Conservation (phyloP, 192 early-diverging fungal species). For the Rhizophagus prolifer region DNA sequence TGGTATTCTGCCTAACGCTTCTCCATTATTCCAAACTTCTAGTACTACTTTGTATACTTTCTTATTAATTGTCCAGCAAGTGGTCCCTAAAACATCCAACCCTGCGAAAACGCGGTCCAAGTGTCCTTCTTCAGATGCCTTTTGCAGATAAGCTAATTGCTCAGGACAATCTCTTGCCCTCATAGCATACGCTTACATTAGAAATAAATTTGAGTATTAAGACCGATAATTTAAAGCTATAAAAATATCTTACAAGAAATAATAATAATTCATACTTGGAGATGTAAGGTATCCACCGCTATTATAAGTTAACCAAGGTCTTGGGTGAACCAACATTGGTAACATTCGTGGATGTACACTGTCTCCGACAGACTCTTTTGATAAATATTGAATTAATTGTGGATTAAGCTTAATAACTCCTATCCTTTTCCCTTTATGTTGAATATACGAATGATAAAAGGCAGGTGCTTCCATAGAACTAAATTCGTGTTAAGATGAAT, state of each 20-base stretch:
- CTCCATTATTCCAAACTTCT: conserved; percentile 87
- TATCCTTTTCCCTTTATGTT: conserved; percentile 60
- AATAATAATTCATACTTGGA: conserved; percentile 44
- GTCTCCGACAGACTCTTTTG: conserved; percentile 54
- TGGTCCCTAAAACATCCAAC: conserved; percentile 85
- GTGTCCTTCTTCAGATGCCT: conserved; percentile 74
- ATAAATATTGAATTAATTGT: conserved; percentile 67
- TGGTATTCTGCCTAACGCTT: conserved; percentile 73
- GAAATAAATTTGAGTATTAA: background rate
- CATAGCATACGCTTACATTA: conserved; percentile 45
- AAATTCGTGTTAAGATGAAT: background rate
- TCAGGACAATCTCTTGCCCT: conserved; percentile 70
- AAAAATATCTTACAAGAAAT: background rate
- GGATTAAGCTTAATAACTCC: conserved; percentile 75
- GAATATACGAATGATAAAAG: conserved; percentile 71
- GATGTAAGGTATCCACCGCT: conserved; percentile 84
- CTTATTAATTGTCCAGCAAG: conserved; percentile 87
- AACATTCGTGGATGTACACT: conserved; percentile 73
- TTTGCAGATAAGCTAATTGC: conserved; percentile 73
- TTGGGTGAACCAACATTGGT: conserved; percentile 92
- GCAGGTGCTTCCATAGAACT: conserved; percentile 67
- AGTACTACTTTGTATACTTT: conserved; percentile 75
- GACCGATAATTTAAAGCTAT: background rate
- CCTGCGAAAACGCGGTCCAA: conserved; percentile 69
- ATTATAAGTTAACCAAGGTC: conserved; percentile 84